Percentiles rank a stretch among this genome's conserved stretches.
Evolutionary conservation across 2,329 filamentous ascomycete species (phyloP).

Genomic region (Cercospora nicotianae): DNA sequence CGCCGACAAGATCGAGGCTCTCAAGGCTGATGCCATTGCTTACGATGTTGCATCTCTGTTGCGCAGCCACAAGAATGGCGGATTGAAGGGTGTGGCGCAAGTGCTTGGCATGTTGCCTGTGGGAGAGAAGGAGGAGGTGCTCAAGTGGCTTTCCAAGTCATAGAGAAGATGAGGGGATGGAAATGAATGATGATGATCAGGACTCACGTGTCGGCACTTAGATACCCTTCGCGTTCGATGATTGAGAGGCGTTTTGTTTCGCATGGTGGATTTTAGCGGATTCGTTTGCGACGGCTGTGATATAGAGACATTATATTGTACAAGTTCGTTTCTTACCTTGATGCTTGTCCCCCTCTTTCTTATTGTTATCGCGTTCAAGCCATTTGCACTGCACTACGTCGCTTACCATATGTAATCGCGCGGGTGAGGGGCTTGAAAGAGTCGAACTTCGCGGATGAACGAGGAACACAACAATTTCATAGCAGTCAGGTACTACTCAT

Average conservation of each 20-base stretch:
- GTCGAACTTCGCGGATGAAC: too few species aligned
- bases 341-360: not conserved
- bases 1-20: conserved; percentile 76
- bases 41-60: conserved; percentile 69
- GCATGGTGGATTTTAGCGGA: not conserved
- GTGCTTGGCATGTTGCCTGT: conserved; percentile 84
- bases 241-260: not conserved
- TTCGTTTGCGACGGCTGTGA: conserved; percentile 4
- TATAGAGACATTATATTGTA: conserved; percentile 8
- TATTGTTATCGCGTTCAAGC: too few species aligned
- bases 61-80: conserved; percentile 65
- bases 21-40: conserved; percentile 74
- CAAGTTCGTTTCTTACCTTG: not conserved
- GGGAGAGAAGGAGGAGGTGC: conserved; percentile 79
- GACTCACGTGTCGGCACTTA: not conserved
- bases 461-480: not conserved
- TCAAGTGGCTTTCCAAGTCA: conserved; percentile 55
- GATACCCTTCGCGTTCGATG: conserved; percentile 1
- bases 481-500: not conserved
- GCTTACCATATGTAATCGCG: too few species aligned
- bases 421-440: too few species aligned
- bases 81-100: conserved; percentile 82
- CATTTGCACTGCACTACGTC: not conserved
- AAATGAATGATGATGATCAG: not conserved
- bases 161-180: conserved; percentile 28